These are phyloP conservation scores for Colletotrichum tropicicola DNA, from an alignment of 2,329 filamentous ascomycete genomes.

Conservation along the genomic window DNA sequence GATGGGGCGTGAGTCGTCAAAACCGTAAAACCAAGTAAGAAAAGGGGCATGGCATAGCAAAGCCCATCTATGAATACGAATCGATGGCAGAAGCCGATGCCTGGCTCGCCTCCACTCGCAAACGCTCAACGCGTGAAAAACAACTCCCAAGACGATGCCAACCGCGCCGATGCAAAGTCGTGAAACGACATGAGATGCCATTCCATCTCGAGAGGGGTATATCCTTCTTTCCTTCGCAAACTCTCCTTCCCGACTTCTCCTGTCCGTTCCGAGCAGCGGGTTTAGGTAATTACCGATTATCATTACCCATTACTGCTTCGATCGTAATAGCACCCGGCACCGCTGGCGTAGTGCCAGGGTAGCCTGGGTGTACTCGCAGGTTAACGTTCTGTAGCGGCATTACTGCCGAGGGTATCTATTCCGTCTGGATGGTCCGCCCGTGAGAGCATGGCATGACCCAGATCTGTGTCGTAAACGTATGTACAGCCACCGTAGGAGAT, in stretches of 20 bases:
- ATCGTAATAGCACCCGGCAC: background rate
- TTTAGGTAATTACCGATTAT: slow-evolving; percentile 27
- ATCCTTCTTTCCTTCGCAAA: slow-evolving; percentile 6
- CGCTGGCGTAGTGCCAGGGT: background rate
- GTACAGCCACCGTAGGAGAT: background rate
- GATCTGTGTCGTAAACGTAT: slow-evolving; percentile 8
- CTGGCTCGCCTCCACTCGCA: background rate
- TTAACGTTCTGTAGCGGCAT: background rate
- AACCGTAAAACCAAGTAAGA: background rate
- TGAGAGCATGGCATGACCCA: background rate
- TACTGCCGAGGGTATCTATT: background rate
- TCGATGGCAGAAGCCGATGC: background rate
- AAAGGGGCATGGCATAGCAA: background rate
- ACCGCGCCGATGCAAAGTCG: slow-evolving; percentile 27
- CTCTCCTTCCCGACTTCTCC: background rate
- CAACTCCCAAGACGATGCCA: slow-evolving; percentile 7
- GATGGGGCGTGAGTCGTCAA: background rate
- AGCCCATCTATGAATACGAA: background rate
- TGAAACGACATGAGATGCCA: background rate
- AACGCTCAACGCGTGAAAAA: too few species aligned
- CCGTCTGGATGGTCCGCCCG: background rate
- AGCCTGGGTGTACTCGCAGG: background rate
- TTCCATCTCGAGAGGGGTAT: slow-evolving; percentile 15
- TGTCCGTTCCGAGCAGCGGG: slow-evolving; percentile 8
- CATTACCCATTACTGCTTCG: slow-evolving; percentile 33